Evolutionary conservation across 2,329 filamentous ascomycete genomes (phyloP).

Genomic region (Epichloe coenophiala): DNA sequence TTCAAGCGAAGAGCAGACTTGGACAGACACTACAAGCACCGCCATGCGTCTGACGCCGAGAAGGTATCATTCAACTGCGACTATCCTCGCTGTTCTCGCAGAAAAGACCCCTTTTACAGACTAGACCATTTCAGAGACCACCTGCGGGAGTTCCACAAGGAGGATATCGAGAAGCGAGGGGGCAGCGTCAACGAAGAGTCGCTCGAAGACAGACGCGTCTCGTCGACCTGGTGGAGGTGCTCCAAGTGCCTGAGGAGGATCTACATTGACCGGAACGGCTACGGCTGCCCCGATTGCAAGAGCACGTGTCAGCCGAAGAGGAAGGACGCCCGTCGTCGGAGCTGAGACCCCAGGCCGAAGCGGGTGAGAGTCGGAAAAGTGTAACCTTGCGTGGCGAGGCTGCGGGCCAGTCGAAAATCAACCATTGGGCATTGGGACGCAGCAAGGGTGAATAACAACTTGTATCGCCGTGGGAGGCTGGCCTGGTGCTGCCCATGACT

Average conservation of each 20-base stretch:
- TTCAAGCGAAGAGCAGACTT: conserved; percentile 43
- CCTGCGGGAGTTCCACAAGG: conserved; percentile 39
- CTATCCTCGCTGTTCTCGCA: conserved; percentile 34
- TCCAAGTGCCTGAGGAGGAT: conserved; percentile 36
- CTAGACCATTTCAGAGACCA: conserved; percentile 46
- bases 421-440: too few relatives aligned
- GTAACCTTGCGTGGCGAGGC: too few relatives aligned
- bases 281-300: conserved; percentile 34
- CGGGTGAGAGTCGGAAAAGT: too few relatives aligned
- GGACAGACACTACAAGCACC: conserved; percentile 36
- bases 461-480: too few relatives aligned
- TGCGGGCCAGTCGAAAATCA: too few relatives aligned
- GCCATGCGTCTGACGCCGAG: conserved; percentile 28
- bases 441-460: too few relatives aligned
- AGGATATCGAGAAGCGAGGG: conserved; percentile 38
- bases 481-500: too few relatives aligned
- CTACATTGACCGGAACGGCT: conserved; percentile 24
- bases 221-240: conserved; percentile 39
- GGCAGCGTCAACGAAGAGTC: conserved; percentile 22
- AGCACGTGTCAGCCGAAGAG: conserved; percentile 31
- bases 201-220: conserved; percentile 25
- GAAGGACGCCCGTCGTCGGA: conserved; percentile 20
- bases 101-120: conserved; percentile 33
- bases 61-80: conserved; percentile 36
- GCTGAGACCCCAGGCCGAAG: conserved; percentile 3